These are phyloP conservation scores for Penicillium coprophilum DNA, from an alignment of 495 filamentous ascomycete species.

Conservation along the genomic window DNA sequence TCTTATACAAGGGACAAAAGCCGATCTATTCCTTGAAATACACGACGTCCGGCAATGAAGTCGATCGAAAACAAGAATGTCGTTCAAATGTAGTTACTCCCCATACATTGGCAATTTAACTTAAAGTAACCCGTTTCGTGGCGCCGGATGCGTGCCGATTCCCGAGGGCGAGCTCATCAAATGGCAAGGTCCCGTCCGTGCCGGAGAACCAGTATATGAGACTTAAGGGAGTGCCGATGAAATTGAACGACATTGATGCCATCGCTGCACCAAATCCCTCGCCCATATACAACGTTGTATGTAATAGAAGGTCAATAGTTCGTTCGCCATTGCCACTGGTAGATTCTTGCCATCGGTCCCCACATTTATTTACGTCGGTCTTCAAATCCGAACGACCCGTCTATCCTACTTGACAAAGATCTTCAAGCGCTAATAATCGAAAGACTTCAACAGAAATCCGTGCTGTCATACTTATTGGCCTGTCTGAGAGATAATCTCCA, in stretches of 20 bases:
- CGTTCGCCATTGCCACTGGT: not conserved
- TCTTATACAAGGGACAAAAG: no score
- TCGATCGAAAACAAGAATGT: not conserved
- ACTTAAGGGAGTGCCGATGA: not conserved
- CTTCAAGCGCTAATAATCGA: not conserved
- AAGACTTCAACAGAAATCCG: not conserved
- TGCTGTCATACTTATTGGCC: no score
- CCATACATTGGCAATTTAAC: not conserved
- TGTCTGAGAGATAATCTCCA: not conserved
- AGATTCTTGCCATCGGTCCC: not conserved
- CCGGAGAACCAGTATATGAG: not conserved
- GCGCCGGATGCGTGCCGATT: not conserved
- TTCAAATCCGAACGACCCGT: conserved; percentile 2
- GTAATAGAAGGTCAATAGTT: not conserved
- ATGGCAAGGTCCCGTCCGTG: not conserved
- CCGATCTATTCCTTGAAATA: no score
- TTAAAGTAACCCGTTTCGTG: not conserved
- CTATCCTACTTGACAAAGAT: not conserved
- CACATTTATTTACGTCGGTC: conserved; percentile 12
- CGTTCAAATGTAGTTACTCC: not conserved
- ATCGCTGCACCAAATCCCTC: not conserved
- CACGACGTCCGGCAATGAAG: no score
- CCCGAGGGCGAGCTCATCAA: not conserved
- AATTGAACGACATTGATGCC: not conserved
- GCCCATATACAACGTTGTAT: not conserved